These are phyloP conservation scores for Penicillium pulvis DNA, from an alignment of 495 filamentous ascomycete species.

Conservation along the genomic window DNA sequence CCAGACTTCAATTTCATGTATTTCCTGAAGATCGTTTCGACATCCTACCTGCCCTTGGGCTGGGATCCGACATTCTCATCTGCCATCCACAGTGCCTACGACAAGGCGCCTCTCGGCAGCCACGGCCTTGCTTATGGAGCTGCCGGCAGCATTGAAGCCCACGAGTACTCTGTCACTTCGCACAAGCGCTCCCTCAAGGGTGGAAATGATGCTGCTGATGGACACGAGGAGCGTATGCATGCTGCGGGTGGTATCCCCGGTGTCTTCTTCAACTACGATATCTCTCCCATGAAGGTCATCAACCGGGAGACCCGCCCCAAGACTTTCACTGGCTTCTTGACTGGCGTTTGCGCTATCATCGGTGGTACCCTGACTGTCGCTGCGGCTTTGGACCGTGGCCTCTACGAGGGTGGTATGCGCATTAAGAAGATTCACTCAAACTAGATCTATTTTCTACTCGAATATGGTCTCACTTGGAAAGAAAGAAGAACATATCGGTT, in stretches of 20 bases:
- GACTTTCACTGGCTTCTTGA: slow-evolving; percentile 85
- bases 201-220: slow-evolving; percentile 78
- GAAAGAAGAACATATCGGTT: slow-evolving; percentile 1
- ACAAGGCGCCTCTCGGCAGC: slow-evolving; percentile 60
- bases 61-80: slow-evolving; percentile 61
- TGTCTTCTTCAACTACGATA: slow-evolving; percentile 98
- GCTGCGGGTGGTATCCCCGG: slow-evolving; percentile 90
- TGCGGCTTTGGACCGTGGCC: slow-evolving; percentile 84
- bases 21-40: slow-evolving; percentile 97
- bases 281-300: slow-evolving; percentile 99
- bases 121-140: slow-evolving; percentile 57
- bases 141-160: slow-evolving; percentile 88
- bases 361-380: slow-evolving; percentile 96
- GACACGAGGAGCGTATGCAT: slow-evolving; percentile 88
- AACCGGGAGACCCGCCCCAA: slow-evolving; percentile 90
- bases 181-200: slow-evolving; percentile 85
- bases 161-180: slow-evolving; percentile 96
- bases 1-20: slow-evolving; percentile 97
- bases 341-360: slow-evolving; percentile 91
- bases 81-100: slow-evolving; percentile 49
- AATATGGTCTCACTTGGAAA: not conserved
- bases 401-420: slow-evolving; percentile 84
- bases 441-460: slow-evolving; percentile 13
- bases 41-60: slow-evolving; percentile 87
- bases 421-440: slow-evolving; percentile 80